Evolutionary conservation across 73 alveolate species (phyloP).

Genomic region (Tetrahymena malaccensis): DNA sequence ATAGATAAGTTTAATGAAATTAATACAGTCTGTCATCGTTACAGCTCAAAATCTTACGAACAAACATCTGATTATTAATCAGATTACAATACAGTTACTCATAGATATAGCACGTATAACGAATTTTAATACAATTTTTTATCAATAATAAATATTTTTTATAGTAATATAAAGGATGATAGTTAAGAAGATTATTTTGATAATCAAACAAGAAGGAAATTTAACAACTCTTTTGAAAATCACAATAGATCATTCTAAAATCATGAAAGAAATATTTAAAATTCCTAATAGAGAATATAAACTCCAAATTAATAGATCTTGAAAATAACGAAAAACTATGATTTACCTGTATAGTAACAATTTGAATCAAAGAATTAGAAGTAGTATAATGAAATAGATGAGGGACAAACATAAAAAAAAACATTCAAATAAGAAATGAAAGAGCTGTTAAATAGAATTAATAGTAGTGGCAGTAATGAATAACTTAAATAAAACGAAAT

Average conservation of each 20-base stretch:
- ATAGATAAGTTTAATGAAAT: neutral
- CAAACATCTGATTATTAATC: neutral
- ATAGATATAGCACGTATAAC: neutral
- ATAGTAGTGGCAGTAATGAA: neutral
- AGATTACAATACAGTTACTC: neutral
- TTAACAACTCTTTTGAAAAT: neutral
- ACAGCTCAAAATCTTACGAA: neutral
- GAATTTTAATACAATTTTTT: neutral
- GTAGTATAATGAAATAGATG: neutral
- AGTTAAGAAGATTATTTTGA: neutral
- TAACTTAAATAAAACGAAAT: neutral
- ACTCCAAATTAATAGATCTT: neutral
- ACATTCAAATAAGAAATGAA: neutral
- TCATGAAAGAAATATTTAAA: neutral
- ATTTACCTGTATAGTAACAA: neutral
- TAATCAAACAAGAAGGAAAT: neutral
- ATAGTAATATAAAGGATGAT: neutral
- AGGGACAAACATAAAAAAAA: neutral
- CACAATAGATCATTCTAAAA: neutral
- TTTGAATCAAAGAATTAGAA: neutral
- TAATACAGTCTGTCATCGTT: neutral
- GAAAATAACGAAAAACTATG: neutral
- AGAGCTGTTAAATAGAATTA: neutral
- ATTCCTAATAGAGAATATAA: no score
- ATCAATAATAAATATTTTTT: neutral